A percentile compares a stretch with the other conserved stretches of the same genome.
phyloP scores from a whole-genome alignment of 176 grass and related monocot genomes.

The Oryza nivara region DNA sequence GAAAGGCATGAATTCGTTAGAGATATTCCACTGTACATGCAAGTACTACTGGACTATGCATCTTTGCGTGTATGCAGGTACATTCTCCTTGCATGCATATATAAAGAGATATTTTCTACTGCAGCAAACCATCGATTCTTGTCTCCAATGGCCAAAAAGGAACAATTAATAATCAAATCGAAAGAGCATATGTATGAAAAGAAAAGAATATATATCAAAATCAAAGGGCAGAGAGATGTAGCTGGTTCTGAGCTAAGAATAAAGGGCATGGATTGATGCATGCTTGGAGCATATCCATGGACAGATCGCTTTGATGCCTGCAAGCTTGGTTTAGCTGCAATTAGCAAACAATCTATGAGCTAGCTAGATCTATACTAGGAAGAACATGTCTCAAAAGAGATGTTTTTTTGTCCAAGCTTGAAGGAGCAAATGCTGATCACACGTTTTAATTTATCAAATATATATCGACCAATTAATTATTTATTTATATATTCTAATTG shows the following conservation, averaged over 20 bases:
- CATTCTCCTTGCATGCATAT: constrained; percentile 22
- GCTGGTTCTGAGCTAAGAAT: constrained; percentile 18
- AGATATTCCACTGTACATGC: neutral
- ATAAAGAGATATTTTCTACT: neutral
- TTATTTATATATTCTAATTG: neutral
- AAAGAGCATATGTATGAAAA: neutral
- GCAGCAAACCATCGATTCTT: constrained; percentile 6
- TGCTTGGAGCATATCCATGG: neutral
- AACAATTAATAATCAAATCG: neutral
- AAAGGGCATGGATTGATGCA: neutral
- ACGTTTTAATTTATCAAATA: neutral
- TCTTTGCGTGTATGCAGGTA: constrained; percentile 31
- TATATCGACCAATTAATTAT: too few relatives aligned
- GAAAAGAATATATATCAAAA: neutral
- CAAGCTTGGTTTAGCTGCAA: neutral
- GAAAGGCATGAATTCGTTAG: neutral
- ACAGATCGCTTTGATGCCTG: neutral
- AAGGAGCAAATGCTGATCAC: neutral
- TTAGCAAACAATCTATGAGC: neutral
- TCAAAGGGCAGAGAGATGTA: neutral
- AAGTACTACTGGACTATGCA: neutral
- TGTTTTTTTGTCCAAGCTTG: constrained; percentile 2
- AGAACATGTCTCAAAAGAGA: neutral
- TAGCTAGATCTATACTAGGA: neutral
- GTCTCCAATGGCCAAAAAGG: neutral